These are phyloP conservation scores for Zopfia rhizophila DNA, from an alignment of 2,329 filamentous ascomycete genomes.

Conservation along the genomic window DNA sequence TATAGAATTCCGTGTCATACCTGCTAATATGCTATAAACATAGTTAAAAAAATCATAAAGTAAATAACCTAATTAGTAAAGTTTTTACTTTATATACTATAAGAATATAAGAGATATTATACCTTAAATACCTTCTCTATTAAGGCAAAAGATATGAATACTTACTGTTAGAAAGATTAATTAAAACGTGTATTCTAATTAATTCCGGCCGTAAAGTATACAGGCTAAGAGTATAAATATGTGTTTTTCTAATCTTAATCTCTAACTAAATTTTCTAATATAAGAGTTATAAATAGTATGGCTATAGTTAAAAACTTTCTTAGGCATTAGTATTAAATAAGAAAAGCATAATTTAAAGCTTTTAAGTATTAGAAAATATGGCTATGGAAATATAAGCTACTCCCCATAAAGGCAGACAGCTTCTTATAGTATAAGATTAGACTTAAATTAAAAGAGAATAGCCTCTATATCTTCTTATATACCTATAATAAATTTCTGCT, in stretches of 20 bases:
- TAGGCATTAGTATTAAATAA: constrained; percentile 26
- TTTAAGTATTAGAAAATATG: constrained; percentile 18
- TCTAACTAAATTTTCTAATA: constrained; percentile 17
- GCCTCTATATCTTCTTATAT: constrained; percentile 1
- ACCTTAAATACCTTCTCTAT: constrained; percentile 25
- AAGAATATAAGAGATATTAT: constrained; percentile 25
- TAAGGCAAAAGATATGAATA: constrained; percentile 23
- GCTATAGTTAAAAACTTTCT: constrained; percentile 26
- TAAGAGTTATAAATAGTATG: constrained; percentile 23
- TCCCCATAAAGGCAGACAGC: constrained; percentile 8
- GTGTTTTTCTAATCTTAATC: constrained; percentile 16
- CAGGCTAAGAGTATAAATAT: constrained; percentile 16
- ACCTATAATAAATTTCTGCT: constrained; percentile 14
- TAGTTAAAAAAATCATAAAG: constrained; percentile 20
- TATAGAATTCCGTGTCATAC: too few species aligned
- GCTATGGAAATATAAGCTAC: constrained; percentile 8
- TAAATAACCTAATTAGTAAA: constrained; percentile 10
- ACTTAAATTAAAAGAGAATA: background rate
- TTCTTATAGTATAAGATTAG: constrained; percentile 5
- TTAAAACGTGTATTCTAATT: constrained; percentile 13
- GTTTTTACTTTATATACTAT: constrained; percentile 15
- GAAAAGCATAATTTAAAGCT: constrained; percentile 25
- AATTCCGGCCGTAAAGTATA: constrained; percentile 21
- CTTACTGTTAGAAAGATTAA: constrained; percentile 23
- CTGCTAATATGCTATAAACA: constrained; percentile 19